Conservation (phyloP, 2,329 filamentous ascomycete species). For the Nothopassalora personata region DNA sequence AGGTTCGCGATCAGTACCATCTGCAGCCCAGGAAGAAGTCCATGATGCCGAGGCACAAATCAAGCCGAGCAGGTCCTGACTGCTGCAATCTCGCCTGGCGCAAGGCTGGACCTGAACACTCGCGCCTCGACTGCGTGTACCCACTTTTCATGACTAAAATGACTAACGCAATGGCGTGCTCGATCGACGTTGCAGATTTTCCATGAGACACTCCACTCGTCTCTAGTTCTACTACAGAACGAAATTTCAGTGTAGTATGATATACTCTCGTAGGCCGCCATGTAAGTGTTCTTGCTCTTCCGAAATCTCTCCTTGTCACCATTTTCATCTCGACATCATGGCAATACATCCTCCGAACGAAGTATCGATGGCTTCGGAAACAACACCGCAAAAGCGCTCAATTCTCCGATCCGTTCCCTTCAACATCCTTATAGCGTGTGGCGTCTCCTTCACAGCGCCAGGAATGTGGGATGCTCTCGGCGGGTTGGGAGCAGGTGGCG, state of each 20-base stretch:
- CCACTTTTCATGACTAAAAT: neutral
- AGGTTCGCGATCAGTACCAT: neutral
- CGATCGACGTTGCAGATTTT: neutral
- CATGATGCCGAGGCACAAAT: too few relatives aligned
- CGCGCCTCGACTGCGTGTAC: neutral
- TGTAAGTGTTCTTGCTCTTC: neutral
- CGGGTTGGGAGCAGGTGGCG: neutral
- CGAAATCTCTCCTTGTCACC: neutral
- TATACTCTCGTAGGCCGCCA: neutral
- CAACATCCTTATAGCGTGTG: slow-evolving; percentile 18
- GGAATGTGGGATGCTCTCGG: neutral
- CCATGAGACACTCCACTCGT: neutral
- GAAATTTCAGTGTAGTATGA: neutral
- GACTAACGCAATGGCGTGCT: neutral
- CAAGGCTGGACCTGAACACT: neutral
- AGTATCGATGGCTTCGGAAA: neutral
- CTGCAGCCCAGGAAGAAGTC: neutral
- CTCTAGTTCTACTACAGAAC: neutral
- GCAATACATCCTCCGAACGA: neutral
- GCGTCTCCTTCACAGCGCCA: slow-evolving; percentile 17
- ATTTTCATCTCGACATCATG: neutral
- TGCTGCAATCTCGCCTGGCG: neutral
- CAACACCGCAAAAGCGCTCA: slow-evolving; percentile 1
- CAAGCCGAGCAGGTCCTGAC: neutral
- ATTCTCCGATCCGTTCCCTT: slow-evolving; percentile 15